Evolutionary conservation across 1,139 yeast species (phyloP).

Genomic region (Candida sanyaensis): DNA sequence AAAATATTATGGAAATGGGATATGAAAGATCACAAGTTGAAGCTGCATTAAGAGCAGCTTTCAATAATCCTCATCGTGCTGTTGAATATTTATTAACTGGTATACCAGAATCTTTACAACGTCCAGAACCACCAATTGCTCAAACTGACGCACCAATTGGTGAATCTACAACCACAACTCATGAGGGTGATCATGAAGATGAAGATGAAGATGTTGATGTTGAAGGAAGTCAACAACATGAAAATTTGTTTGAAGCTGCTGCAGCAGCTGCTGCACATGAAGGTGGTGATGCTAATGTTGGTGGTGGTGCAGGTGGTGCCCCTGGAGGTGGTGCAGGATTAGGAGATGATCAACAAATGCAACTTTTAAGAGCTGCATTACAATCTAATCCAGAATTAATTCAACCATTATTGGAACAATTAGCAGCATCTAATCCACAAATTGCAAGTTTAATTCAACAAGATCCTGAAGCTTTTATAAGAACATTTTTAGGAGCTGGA

Average conservation of each 20-base stretch:
- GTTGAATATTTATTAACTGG: conserved; percentile 93
- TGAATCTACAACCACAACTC: neutral
- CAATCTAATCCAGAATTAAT: conserved; percentile 89
- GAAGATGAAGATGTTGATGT: conserved; percentile 23
- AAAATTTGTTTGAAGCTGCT: conserved; percentile 69
- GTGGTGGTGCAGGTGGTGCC: conserved; percentile 16
- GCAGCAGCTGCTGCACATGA: conserved; percentile 55
- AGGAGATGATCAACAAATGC: conserved; percentile 56
- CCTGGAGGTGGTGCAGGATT: conserved; percentile 19
- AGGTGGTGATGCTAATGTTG: conserved; percentile 22
- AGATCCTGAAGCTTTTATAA: conserved; percentile 84
- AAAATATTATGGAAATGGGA: conserved; percentile 94
- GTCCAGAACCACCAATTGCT: conserved; percentile 25
- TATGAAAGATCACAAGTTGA: conserved; percentile 87
- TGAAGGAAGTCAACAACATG: conserved; percentile 33
- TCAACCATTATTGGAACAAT: conserved; percentile 79
- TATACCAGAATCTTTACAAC: conserved; percentile 68
- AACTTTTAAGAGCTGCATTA: conserved; percentile 73
- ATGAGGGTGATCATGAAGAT: conserved; percentile 24
- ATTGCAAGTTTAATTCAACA: conserved; percentile 78
- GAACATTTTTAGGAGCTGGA: conserved; percentile 64
- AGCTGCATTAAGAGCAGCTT: conserved; percentile 91
- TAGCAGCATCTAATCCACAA: conserved; percentile 84
- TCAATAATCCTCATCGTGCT: conserved; percentile 97
- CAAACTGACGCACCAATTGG: conserved; percentile 14